Evolutionary conservation across 208 protist genomes (phyloP), one percentile per base, ranked within the genome.

Genomic region (Crithidia fasciculata): DNA sequence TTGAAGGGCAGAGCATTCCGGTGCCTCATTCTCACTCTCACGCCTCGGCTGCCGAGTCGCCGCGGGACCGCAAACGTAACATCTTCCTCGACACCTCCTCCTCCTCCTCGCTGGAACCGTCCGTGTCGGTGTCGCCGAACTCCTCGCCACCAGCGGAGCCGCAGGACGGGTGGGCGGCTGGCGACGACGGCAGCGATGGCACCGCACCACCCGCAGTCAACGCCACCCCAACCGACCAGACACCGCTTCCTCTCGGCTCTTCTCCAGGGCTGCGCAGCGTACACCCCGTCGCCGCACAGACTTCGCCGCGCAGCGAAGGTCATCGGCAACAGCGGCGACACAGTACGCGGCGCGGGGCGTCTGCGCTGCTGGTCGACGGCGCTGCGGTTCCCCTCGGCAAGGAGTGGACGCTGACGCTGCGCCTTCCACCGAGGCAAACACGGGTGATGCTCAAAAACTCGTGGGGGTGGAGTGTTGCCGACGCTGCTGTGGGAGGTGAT

Each of bases 11-110:
- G 9, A 9, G 39, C 40, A 41, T 10, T 57, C 39, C 1, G 28
- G 0, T 28, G 28, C 28, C 28, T 28, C 28, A 1, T 1, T 1
- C 28, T 1, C 28, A 28, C 28, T 28, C 28, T 28, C 28, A 28
- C 28, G 28, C 28, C 28, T 28, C 28, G 28, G 28, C 62, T 15
- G 37, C 62, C 28, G 55, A 8, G 37, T 44, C 40, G 8, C 72
- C 40, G 15, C 13, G 8, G 19, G 64, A 44, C n/a, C 45, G 53
- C 16, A 49, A 53, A 15, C 43, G 12, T 18, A 79, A 79, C 40
- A 74, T 74, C 8, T 79, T 79, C 16, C 68, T 79, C 44, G 74
- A 67, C 67, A 74, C 74, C 28, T 79, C 74, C 40, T 64, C 64
- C 37, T 69, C 62, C 28, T 58, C 64, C 13, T 44, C 49, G 0